Conservation (phyloP, 148 eudicot genomes). For the Fallopia convolvulus region DNA sequence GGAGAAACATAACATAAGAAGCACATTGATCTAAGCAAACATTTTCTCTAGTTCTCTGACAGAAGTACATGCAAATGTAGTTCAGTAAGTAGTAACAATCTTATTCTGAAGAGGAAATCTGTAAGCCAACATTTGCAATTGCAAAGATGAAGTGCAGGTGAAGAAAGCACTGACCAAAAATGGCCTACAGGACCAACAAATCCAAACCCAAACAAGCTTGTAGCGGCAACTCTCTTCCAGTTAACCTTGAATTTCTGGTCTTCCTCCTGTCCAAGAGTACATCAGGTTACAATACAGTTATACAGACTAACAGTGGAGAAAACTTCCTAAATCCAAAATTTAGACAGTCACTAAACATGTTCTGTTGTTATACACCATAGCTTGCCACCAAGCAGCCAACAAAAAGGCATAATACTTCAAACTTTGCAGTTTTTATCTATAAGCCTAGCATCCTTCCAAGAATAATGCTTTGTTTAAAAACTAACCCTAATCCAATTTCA, state of each 20-base stretch:
- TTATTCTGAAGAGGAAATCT: too few species aligned
- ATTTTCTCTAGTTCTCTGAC: background rate
- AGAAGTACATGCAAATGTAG: background rate
- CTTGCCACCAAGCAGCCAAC: background rate
- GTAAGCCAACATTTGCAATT: background rate
- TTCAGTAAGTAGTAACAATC: background rate
- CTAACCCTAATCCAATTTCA: background rate
- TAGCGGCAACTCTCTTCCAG: slow-evolving; percentile 90
- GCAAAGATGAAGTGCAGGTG: background rate
- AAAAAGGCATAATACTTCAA: background rate
- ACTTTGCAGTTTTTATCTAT: background rate
- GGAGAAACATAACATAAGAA: background rate
- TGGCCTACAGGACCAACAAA: slow-evolving; percentile 97
- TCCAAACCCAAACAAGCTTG: slow-evolving; percentile 86
- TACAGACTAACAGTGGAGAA: background rate
- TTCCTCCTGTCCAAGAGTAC: slow-evolving; percentile 34
- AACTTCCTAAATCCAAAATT: background rate
- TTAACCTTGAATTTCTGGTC: slow-evolving; percentile 51
- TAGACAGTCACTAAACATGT: background rate
- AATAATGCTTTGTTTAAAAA: background rate
- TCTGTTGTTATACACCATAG: background rate
- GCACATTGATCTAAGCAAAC: background rate
- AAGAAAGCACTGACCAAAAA: slow-evolving; percentile 60
- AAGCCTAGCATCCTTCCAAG: background rate
- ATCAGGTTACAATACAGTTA: background rate